Evolutionary conservation across 2,329 filamentous ascomycete genomes (phyloP).

Genomic region (Teratosphaeria gauchensis): DNA sequence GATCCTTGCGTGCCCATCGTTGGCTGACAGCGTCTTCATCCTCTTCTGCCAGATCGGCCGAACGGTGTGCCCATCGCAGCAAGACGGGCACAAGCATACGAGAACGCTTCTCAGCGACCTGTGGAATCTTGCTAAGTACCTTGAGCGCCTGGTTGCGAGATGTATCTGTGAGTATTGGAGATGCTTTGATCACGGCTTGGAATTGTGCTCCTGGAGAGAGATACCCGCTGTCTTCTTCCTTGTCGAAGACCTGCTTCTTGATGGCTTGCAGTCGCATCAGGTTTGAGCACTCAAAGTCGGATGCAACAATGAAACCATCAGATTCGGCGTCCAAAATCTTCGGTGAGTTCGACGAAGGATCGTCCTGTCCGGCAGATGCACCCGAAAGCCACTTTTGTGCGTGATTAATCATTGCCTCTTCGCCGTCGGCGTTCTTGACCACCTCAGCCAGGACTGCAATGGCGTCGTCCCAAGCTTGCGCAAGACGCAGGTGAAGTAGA

Average conservation of each 20-base stretch:
- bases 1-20: slow-evolving; percentile 65
- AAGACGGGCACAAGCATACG: slow-evolving; percentile 78
- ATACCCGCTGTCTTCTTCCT: slow-evolving; percentile 35
- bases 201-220: slow-evolving; percentile 11
- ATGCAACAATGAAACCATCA: slow-evolving; percentile 35
- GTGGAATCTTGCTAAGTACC: slow-evolving; percentile 63
- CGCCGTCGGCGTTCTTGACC: slow-evolving; percentile 58
- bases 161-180: slow-evolving; percentile 10
- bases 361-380: slow-evolving; percentile 26
- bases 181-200: slow-evolving; percentile 4
- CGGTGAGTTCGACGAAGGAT: slow-evolving; percentile 1
- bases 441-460: slow-evolving; percentile 67
- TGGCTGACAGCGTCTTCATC: slow-evolving; percentile 10
- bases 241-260: slow-evolving; percentile 42
- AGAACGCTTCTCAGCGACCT: slow-evolving; percentile 75
- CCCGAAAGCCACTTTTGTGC: slow-evolving; percentile 65
- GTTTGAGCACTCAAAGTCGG: slow-evolving; percentile 80
- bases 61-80: slow-evolving; percentile 60
- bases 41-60: slow-evolving; percentile 31
- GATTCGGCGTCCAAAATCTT: slow-evolving; percentile 10
- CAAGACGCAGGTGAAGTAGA: slow-evolving; percentile 73
- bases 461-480: slow-evolving; percentile 80
- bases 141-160: slow-evolving; percentile 65
- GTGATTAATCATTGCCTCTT: slow-evolving; percentile 60
- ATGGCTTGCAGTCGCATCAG: slow-evolving; percentile 49